Base-by-base conservation (phyloP, 2,329 filamentous ascomycete genomes). In the Orbilia brochopaga region DNA sequence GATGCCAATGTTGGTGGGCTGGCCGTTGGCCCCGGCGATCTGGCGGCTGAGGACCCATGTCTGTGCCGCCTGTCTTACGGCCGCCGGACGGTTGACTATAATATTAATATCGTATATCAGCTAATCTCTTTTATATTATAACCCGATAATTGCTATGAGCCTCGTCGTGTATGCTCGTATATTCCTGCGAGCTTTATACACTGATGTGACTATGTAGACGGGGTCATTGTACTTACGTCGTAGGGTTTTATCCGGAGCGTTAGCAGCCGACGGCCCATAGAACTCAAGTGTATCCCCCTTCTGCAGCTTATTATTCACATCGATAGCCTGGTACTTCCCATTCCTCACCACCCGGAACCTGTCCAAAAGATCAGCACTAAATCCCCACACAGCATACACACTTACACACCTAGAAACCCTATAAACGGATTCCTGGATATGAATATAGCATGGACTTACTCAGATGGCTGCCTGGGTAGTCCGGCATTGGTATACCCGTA, bases 251-350 rank as follows among this genome's bases (percentile, higher is more conserved):
- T 70, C 66, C 6, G 6, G 32, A 1, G 17, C 27, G 2, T 23
- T 11, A 2, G 44, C 24, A 30, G n/a, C 8, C 11, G 37, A 19
- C 7, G 67, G 67, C 10, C 67, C 48, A 19, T 23, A 60, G 27
- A 65, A 72, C 42, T 72, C 67, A 7, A 72, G 51, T n/a, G 46
- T 40, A 24, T 72, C 67, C n/a, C 51, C 55, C 7, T 51, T 42
- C 19, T 37, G 30, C 1, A 65, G 13, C 11, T 48, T 40, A n/a
- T 60, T 65, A 7, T 61, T 72, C 17, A 17, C 51, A 30, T 72
- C 56, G 13, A 72, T 64, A 1, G 17, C 15, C 27, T 72, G 59
- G 19, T 72, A 72, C 6, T 21, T 51, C 2, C 55, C 60, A 7
- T 46, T 52, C 6, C 60, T 51, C n/a, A 60, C 50, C 8, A 72